These are phyloP conservation scores for Cucumis hystrix DNA, from an alignment of 306 rosid species.

Conservation along the genomic window DNA sequence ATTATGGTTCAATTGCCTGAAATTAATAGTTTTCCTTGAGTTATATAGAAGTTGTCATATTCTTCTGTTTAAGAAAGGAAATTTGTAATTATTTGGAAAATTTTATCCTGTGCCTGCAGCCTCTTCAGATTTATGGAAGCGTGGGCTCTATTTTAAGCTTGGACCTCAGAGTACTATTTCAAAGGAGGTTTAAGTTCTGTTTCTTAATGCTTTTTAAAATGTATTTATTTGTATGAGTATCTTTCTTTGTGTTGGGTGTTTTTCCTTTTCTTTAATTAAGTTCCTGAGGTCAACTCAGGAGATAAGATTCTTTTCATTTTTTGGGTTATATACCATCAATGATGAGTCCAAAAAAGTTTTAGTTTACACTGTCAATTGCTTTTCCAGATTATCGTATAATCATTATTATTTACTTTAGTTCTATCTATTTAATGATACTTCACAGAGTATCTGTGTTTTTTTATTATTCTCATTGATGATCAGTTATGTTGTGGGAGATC, in stretches of 20 bases:
- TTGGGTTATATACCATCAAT: background rate
- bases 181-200: constrained; percentile 46
- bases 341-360: background rate
- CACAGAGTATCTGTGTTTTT: background rate
- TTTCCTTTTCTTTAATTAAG: background rate
- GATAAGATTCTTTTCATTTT: background rate
- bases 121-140: constrained; percentile 47
- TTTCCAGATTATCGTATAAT: background rate
- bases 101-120: constrained; percentile 39
- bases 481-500: background rate
- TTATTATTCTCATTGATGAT: background rate
- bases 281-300: background rate
- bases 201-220: background rate
- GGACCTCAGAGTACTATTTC: constrained; percentile 37
- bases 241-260: background rate
- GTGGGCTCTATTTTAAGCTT: constrained; percentile 52
- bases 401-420: background rate
- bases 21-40: background rate
- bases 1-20: background rate
- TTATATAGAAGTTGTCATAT: background rate
- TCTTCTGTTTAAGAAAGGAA: background rate
- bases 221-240: background rate
- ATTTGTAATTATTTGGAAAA: background rate
- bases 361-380: background rate
- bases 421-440: background rate